Base-by-base conservation (phyloP, 352 stramenopile genomes). In the Phytopythium montanum region DNA sequence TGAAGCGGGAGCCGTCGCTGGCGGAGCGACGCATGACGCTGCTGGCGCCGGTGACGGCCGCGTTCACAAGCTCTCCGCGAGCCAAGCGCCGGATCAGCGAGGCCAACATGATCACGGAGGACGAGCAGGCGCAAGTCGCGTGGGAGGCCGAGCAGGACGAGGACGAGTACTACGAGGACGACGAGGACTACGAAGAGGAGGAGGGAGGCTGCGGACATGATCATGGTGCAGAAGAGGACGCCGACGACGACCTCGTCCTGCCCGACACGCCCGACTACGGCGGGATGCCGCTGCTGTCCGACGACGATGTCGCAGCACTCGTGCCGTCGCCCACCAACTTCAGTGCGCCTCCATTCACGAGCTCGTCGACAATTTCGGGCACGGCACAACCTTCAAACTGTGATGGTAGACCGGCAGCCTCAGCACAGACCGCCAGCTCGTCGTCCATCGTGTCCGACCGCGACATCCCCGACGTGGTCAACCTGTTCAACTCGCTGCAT, bases 401-500 rank as follows among this genome's bases (percentile, higher is more conserved):
- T 21, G 25, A 1, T 9, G 46, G 14, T 53, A 13, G 23, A 16
- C 12, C 12, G 21, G 46, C 29, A 8, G 28, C 46, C 9, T 31
- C 21, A 19, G 10, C 28, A 23, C 46, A 54, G 26, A 16, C 4
- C 49, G 29, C 39, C 39, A 61, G 5, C 10, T 60, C 5, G 55
- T 60, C 28, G 12, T 39, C 4, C 51, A 29, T 42, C 48, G 45
- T 56, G 19, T 56, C 51, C 5, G n/a, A 76, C 5, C 71, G 81
- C 10, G 77, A 84, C 21, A 79, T 87, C 23, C 75, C 79, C 0
- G 70, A 85, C 28, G 85, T 91, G 29, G 70, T 90, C 19, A 79
- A 74, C 50, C 57, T 93, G 53, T 89, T 89, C 44, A 89, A 70
- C 61, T 79, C 81, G 2, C 85, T 91, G 46, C 82, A 90, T 61